phyloP scores from a whole-genome alignment of 1,139 yeast genomes.

The Geotrichum bryndzae region DNA sequence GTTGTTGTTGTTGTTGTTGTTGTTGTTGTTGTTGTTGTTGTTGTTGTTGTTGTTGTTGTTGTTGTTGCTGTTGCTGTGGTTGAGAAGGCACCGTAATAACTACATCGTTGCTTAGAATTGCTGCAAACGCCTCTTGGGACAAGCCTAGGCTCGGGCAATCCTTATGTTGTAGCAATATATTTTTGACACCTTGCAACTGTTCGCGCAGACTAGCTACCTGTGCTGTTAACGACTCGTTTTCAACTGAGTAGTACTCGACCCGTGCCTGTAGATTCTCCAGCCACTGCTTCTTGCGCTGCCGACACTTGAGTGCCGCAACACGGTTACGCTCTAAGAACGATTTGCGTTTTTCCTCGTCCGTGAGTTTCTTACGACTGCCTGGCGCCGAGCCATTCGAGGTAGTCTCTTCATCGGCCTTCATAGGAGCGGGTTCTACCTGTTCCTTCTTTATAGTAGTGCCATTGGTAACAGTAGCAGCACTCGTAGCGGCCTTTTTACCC shows the following conservation, averaged over 20 bases:
- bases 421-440: background rate
- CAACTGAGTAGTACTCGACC: slow-evolving; percentile 59
- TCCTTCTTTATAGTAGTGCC: background rate
- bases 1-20: too few relatives aligned
- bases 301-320: slow-evolving; percentile 91
- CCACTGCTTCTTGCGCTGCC: slow-evolving; percentile 90
- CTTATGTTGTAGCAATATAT: slow-evolving; percentile 37
- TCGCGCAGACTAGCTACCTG: slow-evolving; percentile 56
- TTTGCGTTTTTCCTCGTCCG: slow-evolving; percentile 68
- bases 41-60: too few relatives aligned
- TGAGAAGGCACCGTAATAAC: background rate
- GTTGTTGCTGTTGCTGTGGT: background rate
- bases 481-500: background rate
- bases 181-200: slow-evolving; percentile 49
- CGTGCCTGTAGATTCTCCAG: slow-evolving; percentile 78
- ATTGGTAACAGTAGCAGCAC: background rate
- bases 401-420: background rate
- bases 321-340: slow-evolving; percentile 85
- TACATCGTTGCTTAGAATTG: background rate
- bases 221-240: slow-evolving; percentile 60
- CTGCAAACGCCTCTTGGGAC: slow-evolving; percentile 6
- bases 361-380: slow-evolving; percentile 28
- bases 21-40: too few relatives aligned
- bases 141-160: slow-evolving; percentile 27
- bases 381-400: background rate